Base-by-base conservation (phyloP, 495 filamentous ascomycete species). In the Daldinia bambusicola region DNA sequence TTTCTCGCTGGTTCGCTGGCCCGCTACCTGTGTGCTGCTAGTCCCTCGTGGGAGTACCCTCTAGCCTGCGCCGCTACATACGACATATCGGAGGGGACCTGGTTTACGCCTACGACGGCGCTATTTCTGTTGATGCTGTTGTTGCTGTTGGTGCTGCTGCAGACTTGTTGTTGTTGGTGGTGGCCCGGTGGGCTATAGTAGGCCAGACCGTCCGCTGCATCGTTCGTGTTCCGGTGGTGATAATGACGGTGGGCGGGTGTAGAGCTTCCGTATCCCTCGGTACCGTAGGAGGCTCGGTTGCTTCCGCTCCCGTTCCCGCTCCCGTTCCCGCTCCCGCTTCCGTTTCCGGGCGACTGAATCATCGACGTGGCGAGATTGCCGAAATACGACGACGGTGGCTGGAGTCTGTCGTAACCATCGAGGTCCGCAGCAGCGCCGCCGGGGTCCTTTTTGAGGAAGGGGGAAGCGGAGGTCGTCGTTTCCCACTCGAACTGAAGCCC, bases 361-460 rank as follows among this genome's bases (percentile, higher is more conserved):
- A 58, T 63, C 14, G 37, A 31, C 20, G 38, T 16, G 12, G 40
- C 26, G 12, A 65, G 63, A 6, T 5, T 14, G 40, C 37, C 16
- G 30, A 68, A 72, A 30, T 65, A 72, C 37, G 55, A 12, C 8
- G 60, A 43, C 10, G 40, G 6, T n/a, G 16, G 7, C 43, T 37
- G 26, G 26, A 26, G 26, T 26, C 26, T 3, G 37, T 53, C 45
- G 45, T 40, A 65, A 26, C 12, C 10, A 10, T 48, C 26, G 38
- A 48, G 51, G 1, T 22, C 53, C 16, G 34, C 34, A 20, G 38
- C 26, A 36, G 34, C 34, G 5, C 0, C 34, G 50, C 34, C 45
- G 53, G 32, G 40, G 30, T 45, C 40, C 6, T 34, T 40, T 20
- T 66, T 60, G 18, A 34, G 32, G 31, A 20, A 34, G 2, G 34